Evolutionary conservation across 768 basidiomycete genomes (phyloP), one percentile per base, ranked within the genome.

Genomic region (Terana coerulea): DNA sequence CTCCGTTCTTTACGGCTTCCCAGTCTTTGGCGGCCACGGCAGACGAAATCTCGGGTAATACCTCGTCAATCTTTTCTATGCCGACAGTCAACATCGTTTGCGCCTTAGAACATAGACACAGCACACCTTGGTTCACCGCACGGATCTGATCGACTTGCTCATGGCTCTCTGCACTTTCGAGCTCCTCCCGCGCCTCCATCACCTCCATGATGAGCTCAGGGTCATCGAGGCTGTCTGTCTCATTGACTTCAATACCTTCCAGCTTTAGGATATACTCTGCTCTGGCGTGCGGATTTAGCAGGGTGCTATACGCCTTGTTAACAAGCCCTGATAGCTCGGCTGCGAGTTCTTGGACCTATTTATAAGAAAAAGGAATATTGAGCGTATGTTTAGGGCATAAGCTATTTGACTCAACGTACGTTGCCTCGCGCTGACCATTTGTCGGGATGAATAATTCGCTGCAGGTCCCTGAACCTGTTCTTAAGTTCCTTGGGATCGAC

Each of bases 371-470:
- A 10, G 39, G 35, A 47, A 47, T 28, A 29, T 50, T 28, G 10
- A 5, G 14, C 41, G 12, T 22, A 28, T 24, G 29, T 36, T 7
- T n/a, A 46, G 9, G 28, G n/a, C 53, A 40, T 52, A 19, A 69
- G 37, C 43, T 50, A 22, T 12, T 1, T 7, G 17, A 9, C 39
- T 14, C 29, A 67, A 61, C 68, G 47, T 56, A 87, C 88, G 53
- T 77, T 67, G 50, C 82, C 81, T 61, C 79, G 76, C 26, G 81
- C 77, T 29, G 83, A 77, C 86, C 89, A 95, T 11, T 83, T 75
- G 65, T 98, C 94, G 0, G 94, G 94, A 71, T 98, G 94, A 46
- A 90, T 83, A 19, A 80, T 70, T 19, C 81, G 75, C 63, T 95
- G 94, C 3, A 87, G 80, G 40, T 77, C 70, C 29, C 87, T 72